These are phyloP conservation scores for Ascochyta pisi DNA, from an alignment of 2,329 filamentous ascomycete genomes.

Conservation along the genomic window DNA sequence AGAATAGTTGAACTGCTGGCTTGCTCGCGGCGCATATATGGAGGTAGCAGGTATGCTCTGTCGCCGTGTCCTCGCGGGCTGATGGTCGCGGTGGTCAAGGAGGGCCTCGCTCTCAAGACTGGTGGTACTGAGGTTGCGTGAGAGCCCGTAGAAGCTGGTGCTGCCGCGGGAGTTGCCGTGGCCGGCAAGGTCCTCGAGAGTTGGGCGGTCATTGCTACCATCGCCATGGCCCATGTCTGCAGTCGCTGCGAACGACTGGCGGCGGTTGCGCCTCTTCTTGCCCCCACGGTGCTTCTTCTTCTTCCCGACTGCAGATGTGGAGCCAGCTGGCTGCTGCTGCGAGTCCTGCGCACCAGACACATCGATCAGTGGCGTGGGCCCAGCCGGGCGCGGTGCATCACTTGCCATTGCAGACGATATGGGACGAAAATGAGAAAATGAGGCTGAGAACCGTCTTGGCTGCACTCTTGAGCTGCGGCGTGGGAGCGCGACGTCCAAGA, in stretches of 20 bases:
- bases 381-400: slow-evolving; percentile 9
- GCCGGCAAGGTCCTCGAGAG: slow-evolving; percentile 30
- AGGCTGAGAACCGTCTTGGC: not conserved
- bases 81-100: slow-evolving; percentile 77
- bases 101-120: slow-evolving; percentile 90
- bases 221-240: slow-evolving; percentile 62
- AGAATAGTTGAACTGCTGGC: slow-evolving; percentile 28
- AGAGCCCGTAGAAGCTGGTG: slow-evolving; percentile 62
- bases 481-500: not conserved
- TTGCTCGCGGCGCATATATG: slow-evolving; percentile 38
- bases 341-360: slow-evolving; percentile 5
- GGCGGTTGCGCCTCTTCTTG: slow-evolving; percentile 77
- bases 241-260: slow-evolving; percentile 77
- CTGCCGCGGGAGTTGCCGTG: slow-evolving; percentile 44
- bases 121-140: slow-evolving; percentile 73
- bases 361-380: slow-evolving; percentile 12
- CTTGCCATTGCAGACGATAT: slow-evolving; percentile 12
- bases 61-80: slow-evolving; percentile 50
- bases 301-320: slow-evolving; percentile 51
- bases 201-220: slow-evolving; percentile 61
- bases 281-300: slow-evolving; percentile 79
- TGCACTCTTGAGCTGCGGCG: not conserved
- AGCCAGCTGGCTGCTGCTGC: slow-evolving; percentile 6
- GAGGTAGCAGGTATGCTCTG: slow-evolving; percentile 52
- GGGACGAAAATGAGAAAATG: not conserved